phyloP scores from a whole-genome alignment of 805 yeast species.

The Candida gorgasii region DNA sequence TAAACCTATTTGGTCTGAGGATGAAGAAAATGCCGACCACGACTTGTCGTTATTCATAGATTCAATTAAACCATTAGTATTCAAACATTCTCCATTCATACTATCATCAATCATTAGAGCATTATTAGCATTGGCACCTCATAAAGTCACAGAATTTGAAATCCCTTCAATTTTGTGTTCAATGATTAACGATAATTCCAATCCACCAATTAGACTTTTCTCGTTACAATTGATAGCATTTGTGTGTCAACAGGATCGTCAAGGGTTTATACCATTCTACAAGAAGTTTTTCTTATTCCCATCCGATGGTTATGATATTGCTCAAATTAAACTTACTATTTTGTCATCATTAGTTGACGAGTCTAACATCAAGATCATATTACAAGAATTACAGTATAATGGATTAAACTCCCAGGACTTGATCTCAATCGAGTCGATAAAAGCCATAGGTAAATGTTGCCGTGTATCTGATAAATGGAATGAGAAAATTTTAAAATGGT shows the following conservation, averaged over 20 bases:
- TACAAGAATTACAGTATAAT: constrained; percentile 65
- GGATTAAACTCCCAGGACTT: constrained; percentile 18
- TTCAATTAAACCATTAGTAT: constrained; percentile 47
- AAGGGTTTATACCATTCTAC: constrained; percentile 32
- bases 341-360: constrained; percentile 59
- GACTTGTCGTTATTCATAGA: constrained; percentile 61
- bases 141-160: constrained; percentile 45
- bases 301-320: constrained; percentile 44
- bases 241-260: constrained; percentile 32
- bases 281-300: constrained; percentile 59
- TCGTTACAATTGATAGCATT: constrained; percentile 51
- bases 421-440: constrained; percentile 50
- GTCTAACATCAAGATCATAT: constrained; percentile 49
- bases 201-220: constrained; percentile 23
- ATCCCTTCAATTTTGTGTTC: constrained; percentile 54
- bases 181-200: constrained; percentile 30
- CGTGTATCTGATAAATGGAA: constrained; percentile 50
- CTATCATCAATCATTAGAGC: constrained; percentile 61
- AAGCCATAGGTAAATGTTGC: constrained; percentile 63
- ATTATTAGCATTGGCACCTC: constrained; percentile 58
- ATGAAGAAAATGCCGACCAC: constrained; percentile 37
- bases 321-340: constrained; percentile 59
- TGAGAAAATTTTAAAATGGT: constrained; percentile 61
- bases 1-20: constrained; percentile 42
- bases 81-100: constrained; percentile 58